Base-by-base conservation (phyloP, 2,329 filamentous ascomycete genomes). In the Cladosporium sp. region DNA sequence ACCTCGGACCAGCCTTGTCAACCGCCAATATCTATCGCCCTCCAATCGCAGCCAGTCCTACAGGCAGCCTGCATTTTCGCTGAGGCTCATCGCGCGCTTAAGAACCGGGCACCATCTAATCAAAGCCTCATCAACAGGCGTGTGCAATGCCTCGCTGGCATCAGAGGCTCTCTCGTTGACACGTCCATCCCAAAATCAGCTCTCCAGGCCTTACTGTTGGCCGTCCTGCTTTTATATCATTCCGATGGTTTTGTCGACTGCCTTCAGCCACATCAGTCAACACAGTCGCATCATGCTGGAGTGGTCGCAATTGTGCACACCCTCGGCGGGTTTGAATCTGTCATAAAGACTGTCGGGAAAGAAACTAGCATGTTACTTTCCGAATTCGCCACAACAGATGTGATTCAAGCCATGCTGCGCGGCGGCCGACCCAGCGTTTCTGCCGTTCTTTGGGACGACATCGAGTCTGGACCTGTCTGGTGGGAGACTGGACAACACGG, bases 231-330 rank as follows among this genome's bases (percentile, higher is more conserved):
- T 32, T 32, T 63, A n/a, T 63, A 63, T 32, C 60, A 63, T 25
- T 63, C 60, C n/a, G 60, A 63, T 46, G 60, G 60, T 6, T 63
- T 63, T 25, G 60, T 63, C 25, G 60, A 63, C 48, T 63, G 60
- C 18, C 49, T 63, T 18, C 60, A 63, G 49, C 60, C 60, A 30
- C 36, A 63, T 13, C 48, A 51, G 23, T 63, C 60, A 26, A 63
- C 60, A 16, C 60, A 54, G 8, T 63, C 60, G n/a, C 60, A 63
- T 6, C 60, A 63, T 21, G 60, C 60, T 25, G 60, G 60, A 48
- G 60, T 63, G 16, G 60, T 63, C 23, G 60, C 60, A 18, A 63
- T 63, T 10, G 60, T 63, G 2, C 34, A 54, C 23, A 63, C 48
- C 16, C 60, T 63, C 43, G 60, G 60, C 7, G 60, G 60, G 10